Evolutionary conservation across 805 yeast species (phyloP).

Genomic region (Ogataea salicorniae): DNA sequence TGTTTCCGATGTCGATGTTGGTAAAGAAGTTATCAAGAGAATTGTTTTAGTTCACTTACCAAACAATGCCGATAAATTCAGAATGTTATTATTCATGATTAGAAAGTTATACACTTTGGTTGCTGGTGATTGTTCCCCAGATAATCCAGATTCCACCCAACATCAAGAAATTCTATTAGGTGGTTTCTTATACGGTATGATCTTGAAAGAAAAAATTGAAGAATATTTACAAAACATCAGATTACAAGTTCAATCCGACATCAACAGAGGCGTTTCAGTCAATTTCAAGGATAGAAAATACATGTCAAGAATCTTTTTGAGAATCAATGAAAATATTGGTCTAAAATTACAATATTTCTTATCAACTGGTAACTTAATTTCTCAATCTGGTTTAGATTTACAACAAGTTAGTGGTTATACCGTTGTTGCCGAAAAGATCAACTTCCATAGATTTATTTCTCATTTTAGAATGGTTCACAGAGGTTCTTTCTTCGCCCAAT

Average conservation of each 20-base stretch:
- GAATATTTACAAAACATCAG: constrained; percentile 77
- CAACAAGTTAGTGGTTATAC: constrained; percentile 98
- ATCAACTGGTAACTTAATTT: constrained; percentile 94
- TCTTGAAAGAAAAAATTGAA: constrained; percentile 91
- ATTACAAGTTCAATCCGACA: constrained; percentile 71
- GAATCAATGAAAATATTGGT: constrained; percentile 91
- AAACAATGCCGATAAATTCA: constrained; percentile 72
- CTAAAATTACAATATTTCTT: constrained; percentile 89
- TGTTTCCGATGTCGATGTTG: constrained; percentile 84
- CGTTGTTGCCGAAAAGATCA: constrained; percentile 97
- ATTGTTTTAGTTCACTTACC: constrained; percentile 87
- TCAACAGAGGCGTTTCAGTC: constrained; percentile 73
- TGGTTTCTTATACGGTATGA: constrained; percentile 95
- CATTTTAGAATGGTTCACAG: constrained; percentile 99
- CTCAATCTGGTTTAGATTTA: constrained; percentile 94
- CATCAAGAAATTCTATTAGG: constrained; percentile 96
- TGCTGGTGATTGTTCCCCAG: constrained; percentile 95
- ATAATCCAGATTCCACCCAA: constrained; percentile 98
- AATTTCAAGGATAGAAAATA: constrained; percentile 82
- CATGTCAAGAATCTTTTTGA: constrained; percentile 68
- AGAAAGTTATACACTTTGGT: constrained; percentile 91
- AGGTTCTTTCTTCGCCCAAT: constrained; percentile 98
- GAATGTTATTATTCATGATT: constrained; percentile 87
- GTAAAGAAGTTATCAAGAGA: constrained; percentile 72
- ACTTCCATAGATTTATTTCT: constrained; percentile 94